Evolutionary conservation across 2,329 filamentous ascomycete species (phyloP).

Genomic region (Exophiala xenobiotica): DNA sequence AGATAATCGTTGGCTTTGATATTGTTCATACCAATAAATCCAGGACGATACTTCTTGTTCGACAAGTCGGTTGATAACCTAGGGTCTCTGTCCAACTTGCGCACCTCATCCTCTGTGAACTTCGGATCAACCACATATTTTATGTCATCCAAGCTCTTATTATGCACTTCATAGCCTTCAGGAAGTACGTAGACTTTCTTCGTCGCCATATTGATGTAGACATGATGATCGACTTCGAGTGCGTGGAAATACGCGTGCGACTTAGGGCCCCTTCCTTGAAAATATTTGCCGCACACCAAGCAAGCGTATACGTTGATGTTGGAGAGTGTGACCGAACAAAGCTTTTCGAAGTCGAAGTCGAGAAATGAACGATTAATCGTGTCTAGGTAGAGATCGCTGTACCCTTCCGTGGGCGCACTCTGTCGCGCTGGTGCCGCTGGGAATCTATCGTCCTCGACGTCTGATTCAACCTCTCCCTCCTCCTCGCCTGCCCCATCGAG

Average conservation of each 20-base stretch:
- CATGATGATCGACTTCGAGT: conserved; percentile 91
- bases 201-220: conserved; percentile 96
- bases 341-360: conserved; percentile 98
- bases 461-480: conserved; percentile 35
- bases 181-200: conserved; percentile 89
- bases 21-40: conserved; percentile 99
- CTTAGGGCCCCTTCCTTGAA: conserved; percentile 86
- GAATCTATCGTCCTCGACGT: conserved; percentile 39
- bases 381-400: conserved; percentile 94
- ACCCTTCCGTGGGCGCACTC: conserved; percentile 77
- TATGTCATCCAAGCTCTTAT: conserved; percentile 93
- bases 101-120: conserved; percentile 77
- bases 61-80: conserved; percentile 69
- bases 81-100: conserved; percentile 67
- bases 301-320: conserved; percentile 99
- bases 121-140: conserved; percentile 94
- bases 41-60: conserved; percentile 81
- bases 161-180: conserved; percentile 94
- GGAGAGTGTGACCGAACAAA: conserved; percentile 91
- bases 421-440: conserved; percentile 58
- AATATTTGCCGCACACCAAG: conserved; percentile 96
- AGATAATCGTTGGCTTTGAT: conserved; percentile 99
- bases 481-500: conserved; percentile 26
- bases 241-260: conserved; percentile 98
- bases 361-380: conserved; percentile 90